A percentile compares a stretch with the other conserved stretches of the same genome.
Evolutionary conservation across 1,284 basidiomycete genomes (phyloP).

Genomic region (Trichosporon inkin): DNA sequence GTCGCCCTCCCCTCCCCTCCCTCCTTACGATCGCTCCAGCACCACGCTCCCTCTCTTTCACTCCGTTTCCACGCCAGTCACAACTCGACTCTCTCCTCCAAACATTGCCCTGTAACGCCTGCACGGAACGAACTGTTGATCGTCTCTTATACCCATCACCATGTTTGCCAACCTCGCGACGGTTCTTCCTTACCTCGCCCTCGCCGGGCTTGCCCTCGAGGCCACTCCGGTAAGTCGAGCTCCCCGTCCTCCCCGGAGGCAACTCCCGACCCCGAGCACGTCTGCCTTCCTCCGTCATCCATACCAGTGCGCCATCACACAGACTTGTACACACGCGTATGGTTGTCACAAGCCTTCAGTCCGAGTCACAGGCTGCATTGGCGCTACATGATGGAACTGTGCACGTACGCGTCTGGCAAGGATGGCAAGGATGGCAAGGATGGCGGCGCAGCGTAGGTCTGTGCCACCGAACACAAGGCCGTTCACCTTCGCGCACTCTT

Average conservation of each 20-base stretch:
- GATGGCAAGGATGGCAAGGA: too few species aligned
- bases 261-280: neutral
- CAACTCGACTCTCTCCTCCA: neutral
- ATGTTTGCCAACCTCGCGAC: slow-evolving; percentile 19
- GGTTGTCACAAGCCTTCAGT: too few species aligned
- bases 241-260: neutral
- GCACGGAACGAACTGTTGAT: neutral
- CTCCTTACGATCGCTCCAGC: neutral
- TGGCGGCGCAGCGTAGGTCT: neutral
- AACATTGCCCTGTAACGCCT: neutral
- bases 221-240: slow-evolving; percentile 18
- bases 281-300: too few species aligned
- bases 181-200: slow-evolving; percentile 25
- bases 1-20: neutral
- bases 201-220: slow-evolving; percentile 22
- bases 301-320: too few species aligned
- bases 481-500: too few species aligned
- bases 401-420: too few species aligned
- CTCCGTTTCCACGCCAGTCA: neutral
- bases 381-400: neutral
- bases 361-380: too few species aligned
- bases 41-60: neutral
- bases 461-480: too few species aligned
- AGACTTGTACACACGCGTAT: too few species aligned
- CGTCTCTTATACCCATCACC: neutral